A percentile compares a stretch with the other conserved stretches of the same genome.
These are phyloP conservation scores for Mrakia gelida DNA, from an alignment of 768 basidiomycete species.

Conservation along the genomic window DNA sequence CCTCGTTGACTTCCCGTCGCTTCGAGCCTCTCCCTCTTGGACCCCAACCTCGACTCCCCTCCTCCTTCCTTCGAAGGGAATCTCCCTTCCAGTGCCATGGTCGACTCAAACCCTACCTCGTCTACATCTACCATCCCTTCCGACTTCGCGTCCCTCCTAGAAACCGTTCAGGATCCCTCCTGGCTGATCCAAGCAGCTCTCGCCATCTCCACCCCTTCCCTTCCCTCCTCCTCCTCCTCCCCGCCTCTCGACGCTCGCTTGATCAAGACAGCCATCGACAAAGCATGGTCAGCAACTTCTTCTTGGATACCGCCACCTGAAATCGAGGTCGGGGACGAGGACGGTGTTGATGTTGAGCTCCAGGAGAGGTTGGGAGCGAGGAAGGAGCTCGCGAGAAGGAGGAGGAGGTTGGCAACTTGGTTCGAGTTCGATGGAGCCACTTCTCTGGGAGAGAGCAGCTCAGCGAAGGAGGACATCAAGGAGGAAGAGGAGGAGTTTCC, in stretches of 20 bases:
- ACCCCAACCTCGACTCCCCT: not conserved
- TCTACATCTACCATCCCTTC: not conserved
- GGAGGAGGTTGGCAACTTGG: slow-evolving; percentile 19
- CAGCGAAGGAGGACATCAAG: slow-evolving; percentile 44
- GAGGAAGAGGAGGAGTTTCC: slow-evolving; percentile 46
- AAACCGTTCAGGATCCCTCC: not conserved
- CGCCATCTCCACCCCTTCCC: not conserved
- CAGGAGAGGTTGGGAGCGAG: slow-evolving; percentile 1
- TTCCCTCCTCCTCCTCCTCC: too few species aligned
- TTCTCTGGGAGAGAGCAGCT: not conserved
- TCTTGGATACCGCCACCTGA: not conserved
- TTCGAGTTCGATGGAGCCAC: slow-evolving; percentile 1
- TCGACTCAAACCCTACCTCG: not conserved
- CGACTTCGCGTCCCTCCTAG: not conserved
- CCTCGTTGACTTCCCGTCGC: too few species aligned
- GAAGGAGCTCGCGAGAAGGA: slow-evolving; percentile 21
- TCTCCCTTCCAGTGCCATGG: not conserved
- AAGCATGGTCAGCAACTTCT: slow-evolving; percentile 12
- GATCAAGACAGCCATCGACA: slow-evolving; percentile 9
- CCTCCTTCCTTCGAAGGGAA: not conserved
- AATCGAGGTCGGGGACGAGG: not conserved
- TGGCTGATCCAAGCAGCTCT: slow-evolving; percentile 8
- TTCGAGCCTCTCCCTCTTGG: too few species aligned
- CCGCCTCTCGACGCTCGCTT: not conserved
- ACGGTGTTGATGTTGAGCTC: not conserved